Percentiles rank a stretch among this genome's conserved stretches.
Evolutionary conservation across 2,329 filamentous ascomycete species (phyloP).

Genomic region (Aspergillus brunneoviolaceus): DNA sequence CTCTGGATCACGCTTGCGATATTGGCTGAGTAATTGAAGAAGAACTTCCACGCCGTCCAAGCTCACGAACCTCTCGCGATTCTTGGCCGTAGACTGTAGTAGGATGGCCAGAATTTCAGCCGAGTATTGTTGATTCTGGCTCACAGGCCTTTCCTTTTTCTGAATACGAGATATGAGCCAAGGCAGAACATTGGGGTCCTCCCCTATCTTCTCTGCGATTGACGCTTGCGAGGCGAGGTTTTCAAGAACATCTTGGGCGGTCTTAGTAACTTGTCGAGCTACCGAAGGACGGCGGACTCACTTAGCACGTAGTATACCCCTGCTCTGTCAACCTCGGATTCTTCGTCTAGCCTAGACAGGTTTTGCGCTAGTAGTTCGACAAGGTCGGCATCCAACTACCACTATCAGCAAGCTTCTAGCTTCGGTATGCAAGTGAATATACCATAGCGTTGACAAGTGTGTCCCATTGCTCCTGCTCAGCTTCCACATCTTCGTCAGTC

Average conservation of each 20-base stretch:
- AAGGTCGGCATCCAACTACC: constrained; percentile 43
- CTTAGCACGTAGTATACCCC: constrained; percentile 83
- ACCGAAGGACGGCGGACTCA: constrained; percentile 20
- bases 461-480: constrained; percentile 78
- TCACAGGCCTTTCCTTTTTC: constrained; percentile 64
- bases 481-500: constrained; percentile 87
- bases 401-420: constrained; percentile 16
- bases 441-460: constrained; percentile 65
- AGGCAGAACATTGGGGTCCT: constrained; percentile 64
- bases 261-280: constrained; percentile 14
- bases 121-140: constrained; percentile 93
- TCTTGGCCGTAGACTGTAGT: constrained; percentile 69
- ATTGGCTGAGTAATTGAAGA: constrained; percentile 79
- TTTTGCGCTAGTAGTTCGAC: constrained; percentile 50
- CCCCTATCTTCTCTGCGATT: constrained; percentile 70
- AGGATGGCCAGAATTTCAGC: constrained; percentile 90
- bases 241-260: constrained; percentile 64
- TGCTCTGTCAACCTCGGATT: constrained; percentile 67
- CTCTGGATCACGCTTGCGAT: constrained; percentile 80
- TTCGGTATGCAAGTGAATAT: constrained; percentile 5
- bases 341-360: constrained; percentile 76
- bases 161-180: constrained; percentile 79
- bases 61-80: constrained; percentile 61
- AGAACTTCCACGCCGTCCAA: constrained; percentile 74
- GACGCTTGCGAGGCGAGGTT: constrained; percentile 73